Base-by-base conservation (phyloP, 306 rosid genomes). In the Malus asiatica region DNA sequence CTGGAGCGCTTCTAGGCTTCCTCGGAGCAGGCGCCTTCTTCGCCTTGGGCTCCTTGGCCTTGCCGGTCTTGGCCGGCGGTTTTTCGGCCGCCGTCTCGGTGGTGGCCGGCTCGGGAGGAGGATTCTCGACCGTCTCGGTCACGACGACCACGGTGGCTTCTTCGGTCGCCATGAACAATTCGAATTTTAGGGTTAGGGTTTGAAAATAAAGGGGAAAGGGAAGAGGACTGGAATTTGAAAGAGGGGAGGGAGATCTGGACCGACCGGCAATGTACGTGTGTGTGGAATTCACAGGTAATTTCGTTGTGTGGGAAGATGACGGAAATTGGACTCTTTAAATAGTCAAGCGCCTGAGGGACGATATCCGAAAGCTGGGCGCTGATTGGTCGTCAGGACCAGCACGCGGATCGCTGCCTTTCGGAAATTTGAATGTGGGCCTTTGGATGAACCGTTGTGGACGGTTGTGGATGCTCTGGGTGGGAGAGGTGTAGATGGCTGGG, bases 391-490 rank as follows among this genome's bases (percentile, higher is more conserved):
- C 0, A 40, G 55, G 12, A 61, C 67, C 59, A 8, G 71, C 77
- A 85, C 97, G 67, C 81, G 97, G 97, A 95, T 95, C 81, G 71
- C 79, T 6, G 4, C 18, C 35, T 70, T 64, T 6, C 10, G 25
- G 2, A 72, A 77, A 58, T 89, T 92, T 95, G 68, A 92, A 90
- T 80, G 12, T 87, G n/a, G 64, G 72, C 88, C 96, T 22, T 90
- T 60, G 11, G 97, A 95, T 95, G 38, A 4, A 5, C 2, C 0
- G 44, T 32, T 42, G 84, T 88, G 86, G 18, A 92, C 93, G 98
- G 95, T 53, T 81, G 11, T 6, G 2, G 45, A 32, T 27, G 74
- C 23, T 19, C 27, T 71, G 76, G 51, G 42, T 9, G 30, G 85
- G n/a, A 51, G 70, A 63, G 66, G 84, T 69, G 33, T 70, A 8